These are phyloP conservation scores for Epichloe elymi DNA, from an alignment of 2,329 filamentous ascomycete genomes.

Conservation along the genomic window DNA sequence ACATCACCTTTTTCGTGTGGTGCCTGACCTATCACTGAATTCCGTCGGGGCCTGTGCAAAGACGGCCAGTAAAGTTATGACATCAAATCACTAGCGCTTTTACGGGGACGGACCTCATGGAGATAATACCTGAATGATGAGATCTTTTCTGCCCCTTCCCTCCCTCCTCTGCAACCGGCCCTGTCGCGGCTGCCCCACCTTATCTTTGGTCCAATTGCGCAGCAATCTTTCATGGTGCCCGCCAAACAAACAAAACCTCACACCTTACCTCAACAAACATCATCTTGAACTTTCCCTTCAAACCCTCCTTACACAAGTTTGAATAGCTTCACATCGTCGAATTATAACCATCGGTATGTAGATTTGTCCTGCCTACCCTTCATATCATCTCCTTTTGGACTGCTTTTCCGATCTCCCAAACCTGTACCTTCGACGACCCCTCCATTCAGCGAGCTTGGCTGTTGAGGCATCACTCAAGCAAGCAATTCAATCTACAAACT, in stretches of 20 bases:
- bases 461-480: slow-evolving; percentile 1
- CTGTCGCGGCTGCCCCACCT: slow-evolving; percentile 11
- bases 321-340: not conserved
- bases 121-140: slow-evolving; percentile 4
- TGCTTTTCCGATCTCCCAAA: not conserved
- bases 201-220: slow-evolving; percentile 5
- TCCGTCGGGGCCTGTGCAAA: not conserved
- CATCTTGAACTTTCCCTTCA: not conserved
- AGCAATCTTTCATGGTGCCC: slow-evolving; percentile 2
- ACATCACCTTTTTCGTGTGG: not conserved
- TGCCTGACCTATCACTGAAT: not conserved
- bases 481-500: not conserved
- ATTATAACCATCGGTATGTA: not conserved
- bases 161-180: slow-evolving; percentile 3
- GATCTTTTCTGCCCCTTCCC: slow-evolving; percentile 10
- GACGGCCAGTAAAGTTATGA: not conserved
- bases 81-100: not conserved
- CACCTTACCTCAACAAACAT: slow-evolving; percentile 5
- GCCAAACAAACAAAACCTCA: slow-evolving; percentile 3
- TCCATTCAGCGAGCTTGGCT: not conserved
- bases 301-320: not conserved
- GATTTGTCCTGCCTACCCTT: not conserved
- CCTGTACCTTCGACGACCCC: not conserved
- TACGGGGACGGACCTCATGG: not conserved
- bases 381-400: not conserved